phyloP scores from a whole-genome alignment of 2,329 filamentous ascomycete species.

The Colletotrichum viniferum region DNA sequence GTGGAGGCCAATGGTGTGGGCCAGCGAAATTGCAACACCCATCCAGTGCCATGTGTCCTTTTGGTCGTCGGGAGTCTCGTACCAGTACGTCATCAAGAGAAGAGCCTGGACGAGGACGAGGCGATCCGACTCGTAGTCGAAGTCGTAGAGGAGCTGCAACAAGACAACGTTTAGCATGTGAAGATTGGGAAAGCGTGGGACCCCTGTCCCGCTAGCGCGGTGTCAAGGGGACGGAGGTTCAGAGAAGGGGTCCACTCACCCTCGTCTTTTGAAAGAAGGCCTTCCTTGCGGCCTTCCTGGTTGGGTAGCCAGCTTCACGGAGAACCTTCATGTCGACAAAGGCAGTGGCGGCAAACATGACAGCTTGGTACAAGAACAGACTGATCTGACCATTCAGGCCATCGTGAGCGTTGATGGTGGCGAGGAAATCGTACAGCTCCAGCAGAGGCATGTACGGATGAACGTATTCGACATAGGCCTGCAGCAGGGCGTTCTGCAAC shows the following conservation, averaged over 20 bases:
- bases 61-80: conserved; percentile 94
- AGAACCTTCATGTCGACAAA: conserved; percentile 84
- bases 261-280: conserved; percentile 88
- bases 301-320: conserved; percentile 76
- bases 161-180: conserved; percentile 25
- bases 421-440: conserved; percentile 66
- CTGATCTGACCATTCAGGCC: conserved; percentile 76
- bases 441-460: conserved; percentile 93
- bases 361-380: conserved; percentile 87
- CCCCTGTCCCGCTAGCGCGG: background rate
- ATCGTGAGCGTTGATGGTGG: conserved; percentile 67
- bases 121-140: conserved; percentile 91
- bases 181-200: conserved; percentile 18
- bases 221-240: background rate
- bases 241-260: conserved; percentile 53
- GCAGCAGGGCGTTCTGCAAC: conserved; percentile 81
- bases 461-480: conserved; percentile 85
- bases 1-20: conserved; percentile 91
- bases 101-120: conserved; percentile 88
- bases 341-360: conserved; percentile 92
- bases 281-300: conserved; percentile 81
- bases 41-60: conserved; percentile 99
- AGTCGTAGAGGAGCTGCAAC: conserved; percentile 81
- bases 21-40: conserved; percentile 91
- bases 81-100: conserved; percentile 95